A percentile compares a stretch with the other conserved stretches of the same genome.
Evolutionary conservation across 192 early-diverging fungal genomes (phyloP).

Genomic region (Coemansia sp.): DNA sequence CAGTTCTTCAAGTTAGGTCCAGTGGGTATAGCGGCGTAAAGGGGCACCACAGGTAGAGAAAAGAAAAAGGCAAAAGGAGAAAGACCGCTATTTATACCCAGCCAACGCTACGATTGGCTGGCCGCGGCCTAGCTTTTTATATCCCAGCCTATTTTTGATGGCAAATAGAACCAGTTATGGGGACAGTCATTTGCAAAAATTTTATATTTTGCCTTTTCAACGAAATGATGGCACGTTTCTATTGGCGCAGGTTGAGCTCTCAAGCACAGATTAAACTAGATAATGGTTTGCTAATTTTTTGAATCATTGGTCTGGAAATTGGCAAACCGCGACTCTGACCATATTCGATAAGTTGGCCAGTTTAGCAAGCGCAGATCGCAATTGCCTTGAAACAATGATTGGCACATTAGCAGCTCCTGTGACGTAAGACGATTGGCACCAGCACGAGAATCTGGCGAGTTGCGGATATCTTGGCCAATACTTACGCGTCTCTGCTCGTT

Average conservation of each 20-base stretch:
- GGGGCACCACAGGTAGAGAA: not conserved
- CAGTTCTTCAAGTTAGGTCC: not conserved
- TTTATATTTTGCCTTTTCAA: not conserved
- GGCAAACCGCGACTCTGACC: no score
- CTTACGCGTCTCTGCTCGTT: no score
- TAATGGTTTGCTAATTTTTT: no score
- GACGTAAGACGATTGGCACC: constrained; percentile 3
- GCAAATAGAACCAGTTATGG: not conserved
- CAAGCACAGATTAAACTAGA: no score
- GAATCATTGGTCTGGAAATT: no score
- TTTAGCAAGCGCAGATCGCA: not conserved
- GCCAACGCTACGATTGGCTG: not conserved
- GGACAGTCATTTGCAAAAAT: not conserved
- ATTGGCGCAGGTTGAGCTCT: no score
- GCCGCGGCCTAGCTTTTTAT: not conserved
- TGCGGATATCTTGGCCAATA: constrained; percentile 7
- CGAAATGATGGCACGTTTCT: not conserved
- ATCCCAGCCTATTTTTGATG: not conserved
- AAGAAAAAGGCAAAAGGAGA: constrained; percentile 8
- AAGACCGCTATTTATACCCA: constrained; percentile 9
- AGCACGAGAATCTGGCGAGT: not conserved
- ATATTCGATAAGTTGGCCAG: not conserved
- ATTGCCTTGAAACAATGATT: not conserved
- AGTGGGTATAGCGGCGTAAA: not conserved
- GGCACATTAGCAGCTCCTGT: not conserved